Evolutionary conservation across 495 filamentous ascomycete genomes (phyloP).

Genomic region (Aspergillus conjunctus): DNA sequence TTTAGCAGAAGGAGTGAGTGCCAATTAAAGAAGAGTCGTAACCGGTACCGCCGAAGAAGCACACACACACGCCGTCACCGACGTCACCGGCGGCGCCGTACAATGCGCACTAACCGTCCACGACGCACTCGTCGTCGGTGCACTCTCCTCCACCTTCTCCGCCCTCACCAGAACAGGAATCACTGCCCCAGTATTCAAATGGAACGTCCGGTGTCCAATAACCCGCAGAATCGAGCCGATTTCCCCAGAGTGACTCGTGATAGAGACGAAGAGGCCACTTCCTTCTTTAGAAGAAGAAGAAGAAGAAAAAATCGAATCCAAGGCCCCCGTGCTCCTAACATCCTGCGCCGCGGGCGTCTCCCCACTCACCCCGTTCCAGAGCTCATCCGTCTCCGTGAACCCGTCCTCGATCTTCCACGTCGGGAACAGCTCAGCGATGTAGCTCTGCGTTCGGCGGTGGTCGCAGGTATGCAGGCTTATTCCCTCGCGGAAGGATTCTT

Average conservation of each 20-base stretch:
- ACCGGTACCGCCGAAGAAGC: conserved; percentile 43
- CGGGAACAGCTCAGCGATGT: conserved; percentile 61
- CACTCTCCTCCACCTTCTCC: conserved; percentile 33
- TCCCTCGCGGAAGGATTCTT: conserved; percentile 71
- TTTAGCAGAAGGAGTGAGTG: not conserved
- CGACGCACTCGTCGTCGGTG: conserved; percentile 33
- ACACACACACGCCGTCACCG: conserved; percentile 51
- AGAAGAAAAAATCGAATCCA: conserved; percentile 63
- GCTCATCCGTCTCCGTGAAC: conserved; percentile 62
- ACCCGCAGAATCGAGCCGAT: conserved; percentile 60
- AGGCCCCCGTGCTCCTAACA: conserved; percentile 51
- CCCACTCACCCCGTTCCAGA: conserved; percentile 59
- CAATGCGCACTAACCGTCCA: conserved; percentile 54
- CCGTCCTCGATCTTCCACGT: conserved; percentile 60
- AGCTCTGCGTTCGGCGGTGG: conserved; percentile 57
- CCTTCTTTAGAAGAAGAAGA: conserved; percentile 30
- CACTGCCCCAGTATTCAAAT: conserved; percentile 64
- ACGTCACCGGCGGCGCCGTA: conserved; percentile 50
- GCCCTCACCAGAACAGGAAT: conserved; percentile 71
- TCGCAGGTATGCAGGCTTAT: conserved; percentile 82
- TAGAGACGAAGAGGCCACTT: conserved; percentile 57
- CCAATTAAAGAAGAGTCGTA: conserved; percentile 30
- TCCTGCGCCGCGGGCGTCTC: conserved; percentile 60
- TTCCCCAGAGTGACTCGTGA: conserved; percentile 71
- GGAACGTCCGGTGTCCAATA: conserved; percentile 62